A percentile compares a stretch with the other conserved stretches of the same genome.
These are phyloP conservation scores for Ogataea ganodermae DNA, from an alignment of 805 yeast genomes.

Conservation along the genomic window DNA sequence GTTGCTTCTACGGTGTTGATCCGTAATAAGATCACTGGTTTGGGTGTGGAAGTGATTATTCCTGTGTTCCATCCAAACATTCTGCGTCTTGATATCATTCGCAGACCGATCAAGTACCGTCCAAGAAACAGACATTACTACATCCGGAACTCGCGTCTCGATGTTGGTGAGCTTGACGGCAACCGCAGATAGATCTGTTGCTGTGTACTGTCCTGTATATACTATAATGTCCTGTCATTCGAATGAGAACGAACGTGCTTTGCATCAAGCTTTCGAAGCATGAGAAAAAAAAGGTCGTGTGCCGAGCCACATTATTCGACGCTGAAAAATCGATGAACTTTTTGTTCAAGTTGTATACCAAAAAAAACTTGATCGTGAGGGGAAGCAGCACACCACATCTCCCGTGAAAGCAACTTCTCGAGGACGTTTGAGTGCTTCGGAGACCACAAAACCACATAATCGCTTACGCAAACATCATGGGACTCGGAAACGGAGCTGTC, in stretches of 20 bases:
- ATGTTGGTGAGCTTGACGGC: constrained; percentile 69
- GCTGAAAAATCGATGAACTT: neutral
- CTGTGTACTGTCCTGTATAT: constrained; percentile 6
- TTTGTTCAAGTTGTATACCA: neutral
- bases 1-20: constrained; percentile 75
- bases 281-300: neutral
- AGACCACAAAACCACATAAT: neutral
- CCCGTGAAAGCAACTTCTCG: too few species aligned
- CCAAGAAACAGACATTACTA: constrained; percentile 86
- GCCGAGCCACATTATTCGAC: neutral
- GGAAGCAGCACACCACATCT: neutral
- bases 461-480: neutral
- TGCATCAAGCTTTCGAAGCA: too few species aligned
- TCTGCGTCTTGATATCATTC: constrained; percentile 72
- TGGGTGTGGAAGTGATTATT: constrained; percentile 84
- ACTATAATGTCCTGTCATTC: neutral
- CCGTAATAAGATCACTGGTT: constrained; percentile 77
- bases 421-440: neutral
- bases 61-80: constrained; percentile 81
- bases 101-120: constrained; percentile 72
- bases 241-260: neutral
- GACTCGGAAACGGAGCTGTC: neutral
- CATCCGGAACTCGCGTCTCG: constrained; percentile 76
- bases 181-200: constrained; percentile 14
- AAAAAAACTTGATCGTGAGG: too few species aligned